These are phyloP conservation scores for Phytophthora ramorum DNA, from an alignment of 352 stramenopile species.

Conservation along the genomic window DNA sequence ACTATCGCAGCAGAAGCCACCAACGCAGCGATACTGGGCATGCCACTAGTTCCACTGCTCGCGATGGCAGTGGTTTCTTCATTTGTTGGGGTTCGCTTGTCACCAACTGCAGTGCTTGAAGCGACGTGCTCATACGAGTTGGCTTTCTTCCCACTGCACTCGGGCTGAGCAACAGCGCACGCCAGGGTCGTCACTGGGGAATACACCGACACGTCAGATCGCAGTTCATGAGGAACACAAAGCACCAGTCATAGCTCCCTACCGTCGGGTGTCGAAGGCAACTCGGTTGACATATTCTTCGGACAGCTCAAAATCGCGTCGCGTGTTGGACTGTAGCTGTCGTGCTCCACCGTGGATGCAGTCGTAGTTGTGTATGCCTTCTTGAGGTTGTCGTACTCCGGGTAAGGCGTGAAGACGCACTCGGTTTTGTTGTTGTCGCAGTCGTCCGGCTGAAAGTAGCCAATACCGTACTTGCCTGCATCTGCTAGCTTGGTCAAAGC, in stretches of 20 bases:
- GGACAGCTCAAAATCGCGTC: slow-evolving; percentile 50
- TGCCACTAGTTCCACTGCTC: neutral
- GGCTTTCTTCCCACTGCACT: slow-evolving; percentile 63
- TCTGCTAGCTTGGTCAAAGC: slow-evolving; percentile 54
- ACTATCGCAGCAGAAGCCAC: neutral
- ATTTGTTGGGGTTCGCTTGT: slow-evolving; percentile 39
- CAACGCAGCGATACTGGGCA: neutral
- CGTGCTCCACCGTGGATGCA: slow-evolving; percentile 36
- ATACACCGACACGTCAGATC: neutral
- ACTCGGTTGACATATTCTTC: slow-evolving; percentile 34
- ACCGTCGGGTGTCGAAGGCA: slow-evolving; percentile 39
- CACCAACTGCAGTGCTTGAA: slow-evolving; percentile 29
- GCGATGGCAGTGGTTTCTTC: neutral
- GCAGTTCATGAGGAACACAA: neutral
- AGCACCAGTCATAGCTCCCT: neutral
- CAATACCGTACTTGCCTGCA: slow-evolving; percentile 76
- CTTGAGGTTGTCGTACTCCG: slow-evolving; percentile 79
- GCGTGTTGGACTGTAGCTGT: slow-evolving; percentile 38
- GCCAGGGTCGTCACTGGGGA: slow-evolving; percentile 42
- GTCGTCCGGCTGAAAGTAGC: slow-evolving; percentile 72
- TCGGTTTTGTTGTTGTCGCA: slow-evolving; percentile 63
- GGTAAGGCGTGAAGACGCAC: slow-evolving; percentile 74
- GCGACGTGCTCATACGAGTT: slow-evolving; percentile 50
- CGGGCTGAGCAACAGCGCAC: slow-evolving; percentile 53
- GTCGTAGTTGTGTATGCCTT: slow-evolving; percentile 65